These are phyloP conservation scores for Magnaporthales sp. DNA, from an alignment of 2,329 filamentous ascomycete species.

Conservation along the genomic window DNA sequence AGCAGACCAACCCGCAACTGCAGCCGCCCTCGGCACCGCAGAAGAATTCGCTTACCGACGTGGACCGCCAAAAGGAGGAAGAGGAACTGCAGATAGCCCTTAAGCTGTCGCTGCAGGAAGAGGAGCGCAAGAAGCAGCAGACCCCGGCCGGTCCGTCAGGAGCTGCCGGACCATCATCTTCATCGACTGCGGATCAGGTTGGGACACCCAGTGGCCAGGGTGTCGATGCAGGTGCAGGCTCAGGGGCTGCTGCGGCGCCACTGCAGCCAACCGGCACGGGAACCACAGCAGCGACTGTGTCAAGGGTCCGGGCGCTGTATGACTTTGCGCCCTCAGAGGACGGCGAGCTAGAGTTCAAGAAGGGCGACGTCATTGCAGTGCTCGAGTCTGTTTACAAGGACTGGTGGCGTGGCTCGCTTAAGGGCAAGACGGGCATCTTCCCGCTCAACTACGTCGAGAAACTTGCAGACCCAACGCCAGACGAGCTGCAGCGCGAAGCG, in stretches of 20 bases:
- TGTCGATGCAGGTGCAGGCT: conserved; percentile 17
- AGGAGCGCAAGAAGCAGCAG: conserved; percentile 50
- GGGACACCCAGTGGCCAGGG: conserved; percentile 19
- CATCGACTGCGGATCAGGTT: conserved; percentile 18
- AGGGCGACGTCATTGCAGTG: conserved; percentile 95
- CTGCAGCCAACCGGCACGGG: conserved; percentile 61
- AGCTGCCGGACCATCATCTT: conserved; percentile 17
- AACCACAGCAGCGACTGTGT: conserved; percentile 93
- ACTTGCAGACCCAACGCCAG: conserved; percentile 83
- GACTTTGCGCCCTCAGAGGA: conserved; percentile 93
- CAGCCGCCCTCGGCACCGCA: conserved; percentile 87
- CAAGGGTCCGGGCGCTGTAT: conserved; percentile 83
- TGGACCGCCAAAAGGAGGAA: conserved; percentile 90
- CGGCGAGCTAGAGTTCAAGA: conserved; percentile 94
- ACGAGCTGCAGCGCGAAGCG: conserved; percentile 90
- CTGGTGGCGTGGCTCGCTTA: conserved; percentile 96
- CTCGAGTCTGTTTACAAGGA: conserved; percentile 98
- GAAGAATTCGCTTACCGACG: conserved; percentile 83
- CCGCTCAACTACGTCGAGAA: conserved; percentile 99
- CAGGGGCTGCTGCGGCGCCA: conserved; percentile 33
- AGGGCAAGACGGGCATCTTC: conserved; percentile 95
- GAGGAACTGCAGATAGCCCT: conserved; percentile 96
- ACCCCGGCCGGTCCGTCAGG: conserved; percentile 28
- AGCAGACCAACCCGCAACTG: conserved; percentile 76
- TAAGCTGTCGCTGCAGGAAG: conserved; percentile 85